phyloP scores from a whole-genome alignment of 1,284 basidiomycete species.

The Ceratobasidium sp. region DNA sequence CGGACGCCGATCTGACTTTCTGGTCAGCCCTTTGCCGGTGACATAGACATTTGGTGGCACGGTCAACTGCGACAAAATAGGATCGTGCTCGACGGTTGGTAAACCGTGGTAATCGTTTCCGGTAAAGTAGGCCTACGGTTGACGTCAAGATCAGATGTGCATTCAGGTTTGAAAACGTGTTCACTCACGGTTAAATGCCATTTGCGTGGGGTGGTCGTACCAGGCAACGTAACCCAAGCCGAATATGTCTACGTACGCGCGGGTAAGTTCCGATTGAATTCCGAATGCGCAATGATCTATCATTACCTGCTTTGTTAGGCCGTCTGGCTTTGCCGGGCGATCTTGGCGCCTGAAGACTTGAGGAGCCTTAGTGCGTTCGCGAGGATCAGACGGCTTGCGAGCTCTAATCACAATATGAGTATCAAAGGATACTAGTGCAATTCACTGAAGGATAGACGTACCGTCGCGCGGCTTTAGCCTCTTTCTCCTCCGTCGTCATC shows the following conservation, averaged over 20 bases:
- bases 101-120: conserved; percentile 47
- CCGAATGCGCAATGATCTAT: neutral
- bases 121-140: conserved; percentile 49
- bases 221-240: conserved; percentile 48
- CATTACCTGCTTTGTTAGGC: conserved; percentile 50
- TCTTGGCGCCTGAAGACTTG: conserved; percentile 48
- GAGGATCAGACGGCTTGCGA: conserved; percentile 46
- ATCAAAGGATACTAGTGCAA: neutral
- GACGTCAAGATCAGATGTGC: neutral
- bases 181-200: conserved; percentile 50
- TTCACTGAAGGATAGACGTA: neutral
- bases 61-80: conserved; percentile 43
- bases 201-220: conserved; percentile 40
- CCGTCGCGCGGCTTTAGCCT: conserved; percentile 43
- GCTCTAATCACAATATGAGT: conserved; percentile 33
- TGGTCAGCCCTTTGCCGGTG: conserved; percentile 52
- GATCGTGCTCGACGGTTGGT: conserved; percentile 49
- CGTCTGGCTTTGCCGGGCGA: conserved; percentile 48
- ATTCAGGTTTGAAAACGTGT: neutral
- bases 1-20: conserved; percentile 46
- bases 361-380: conserved; percentile 33
- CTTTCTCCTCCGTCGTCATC: conserved; percentile 50
- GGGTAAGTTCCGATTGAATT: conserved; percentile 5
- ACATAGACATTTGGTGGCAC: conserved; percentile 49
- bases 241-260: conserved; percentile 47